A percentile compares a stretch with the other conserved stretches of the same genome.
Conservation (phyloP, 352 stramenopile genomes). For the Blastocystis sp. region DNA sequence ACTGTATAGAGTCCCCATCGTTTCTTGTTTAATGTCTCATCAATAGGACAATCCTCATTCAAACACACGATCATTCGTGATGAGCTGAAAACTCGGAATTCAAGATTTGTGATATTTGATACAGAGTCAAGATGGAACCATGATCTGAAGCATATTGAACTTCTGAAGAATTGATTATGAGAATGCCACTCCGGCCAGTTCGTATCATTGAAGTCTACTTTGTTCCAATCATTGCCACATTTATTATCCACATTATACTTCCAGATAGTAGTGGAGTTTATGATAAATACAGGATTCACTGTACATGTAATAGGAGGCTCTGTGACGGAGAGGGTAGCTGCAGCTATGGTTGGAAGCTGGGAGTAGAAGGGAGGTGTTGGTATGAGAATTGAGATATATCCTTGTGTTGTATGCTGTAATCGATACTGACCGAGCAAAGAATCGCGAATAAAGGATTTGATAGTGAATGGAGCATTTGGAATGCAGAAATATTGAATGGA, state of each 20-base stretch:
- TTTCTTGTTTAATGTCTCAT: no score
- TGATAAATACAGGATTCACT: background rate
- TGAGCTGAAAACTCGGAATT: background rate
- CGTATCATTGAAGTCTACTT: background rate
- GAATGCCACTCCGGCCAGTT: background rate
- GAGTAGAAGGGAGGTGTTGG: background rate
- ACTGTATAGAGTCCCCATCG: background rate
- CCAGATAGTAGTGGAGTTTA: background rate
- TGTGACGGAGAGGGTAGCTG: no score
- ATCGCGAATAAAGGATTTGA: background rate
- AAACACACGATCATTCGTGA: background rate
- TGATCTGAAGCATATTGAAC: background rate
- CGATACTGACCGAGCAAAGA: background rate
- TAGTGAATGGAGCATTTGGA: background rate
- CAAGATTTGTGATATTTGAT: background rate
- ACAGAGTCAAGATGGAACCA: conserved; percentile 3
- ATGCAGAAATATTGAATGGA: background rate
- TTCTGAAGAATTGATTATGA: background rate
- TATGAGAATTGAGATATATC: background rate
- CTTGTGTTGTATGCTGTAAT: background rate
- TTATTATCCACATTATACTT: background rate
- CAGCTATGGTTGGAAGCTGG: no score
- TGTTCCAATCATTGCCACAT: background rate
- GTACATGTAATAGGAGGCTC: no score
- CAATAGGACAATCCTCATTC: background rate